Evolutionary conservation across 306 rosid species (phyloP).

Genomic region (Dalbergia oliveri): DNA sequence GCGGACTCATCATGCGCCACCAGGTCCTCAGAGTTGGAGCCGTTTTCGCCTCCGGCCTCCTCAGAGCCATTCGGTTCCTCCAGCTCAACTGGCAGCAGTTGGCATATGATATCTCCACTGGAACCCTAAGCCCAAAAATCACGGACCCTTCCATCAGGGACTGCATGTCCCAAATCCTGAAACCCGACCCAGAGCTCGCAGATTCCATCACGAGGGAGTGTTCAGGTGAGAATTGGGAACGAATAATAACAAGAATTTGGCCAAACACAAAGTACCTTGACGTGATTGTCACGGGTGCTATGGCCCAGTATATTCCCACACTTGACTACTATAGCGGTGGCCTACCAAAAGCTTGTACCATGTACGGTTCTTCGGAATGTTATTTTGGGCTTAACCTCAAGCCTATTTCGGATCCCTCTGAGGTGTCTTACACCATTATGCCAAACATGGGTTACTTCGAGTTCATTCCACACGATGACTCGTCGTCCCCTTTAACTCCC

Average conservation of each 20-base stretch:
- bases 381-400: slow-evolving; percentile 85
- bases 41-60: slow-evolving; percentile 91
- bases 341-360: slow-evolving; percentile 80
- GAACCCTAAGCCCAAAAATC: slow-evolving; percentile 71
- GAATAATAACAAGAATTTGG: slow-evolving; percentile 85
- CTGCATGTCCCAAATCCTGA: slow-evolving; percentile 55
- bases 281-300: slow-evolving; percentile 92
- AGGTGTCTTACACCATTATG: slow-evolving; percentile 86
- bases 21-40: slow-evolving; percentile 90
- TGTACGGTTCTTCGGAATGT: slow-evolving; percentile 97
- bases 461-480: slow-evolving; percentile 75
- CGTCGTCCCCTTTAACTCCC: slow-evolving; percentile 43
- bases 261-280: slow-evolving; percentile 93
- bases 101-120: slow-evolving; percentile 66
- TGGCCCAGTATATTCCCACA: slow-evolving; percentile 93
- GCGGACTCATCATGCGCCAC: slow-evolving; percentile 83
- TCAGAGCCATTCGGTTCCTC: slow-evolving; percentile 86
- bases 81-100: slow-evolving; percentile 75
- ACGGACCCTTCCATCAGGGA: slow-evolving; percentile 62
- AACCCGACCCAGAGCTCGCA: slow-evolving; percentile 67
- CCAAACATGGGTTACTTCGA: slow-evolving; percentile 98
- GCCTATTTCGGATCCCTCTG: slow-evolving; percentile 76
- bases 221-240: slow-evolving; percentile 65
- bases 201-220: slow-evolving; percentile 66
- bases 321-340: slow-evolving; percentile 80